A percentile compares a stretch with the other conserved stretches of the same genome.
phyloP scores from a whole-genome alignment of 768 basidiomycete genomes.

The Boletus pseudopeckii region DNA sequence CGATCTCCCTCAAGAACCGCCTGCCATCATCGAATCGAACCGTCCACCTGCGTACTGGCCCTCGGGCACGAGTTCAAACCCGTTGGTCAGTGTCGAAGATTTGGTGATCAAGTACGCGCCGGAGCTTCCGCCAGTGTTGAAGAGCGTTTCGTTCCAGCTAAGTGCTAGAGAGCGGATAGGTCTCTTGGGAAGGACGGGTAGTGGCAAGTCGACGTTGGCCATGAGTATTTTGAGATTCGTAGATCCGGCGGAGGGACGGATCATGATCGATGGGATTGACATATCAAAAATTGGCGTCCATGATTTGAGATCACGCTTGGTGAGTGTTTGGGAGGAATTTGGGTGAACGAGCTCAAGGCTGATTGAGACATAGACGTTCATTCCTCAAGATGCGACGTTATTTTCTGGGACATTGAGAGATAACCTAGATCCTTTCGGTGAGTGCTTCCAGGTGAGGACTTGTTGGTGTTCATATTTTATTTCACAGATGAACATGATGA shows the following conservation, averaged over 20 bases:
- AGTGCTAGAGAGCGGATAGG: slow-evolving; percentile 73
- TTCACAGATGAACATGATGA: slow-evolving; percentile 69
- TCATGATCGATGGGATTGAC: slow-evolving; percentile 85
- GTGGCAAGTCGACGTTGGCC: slow-evolving; percentile 80
- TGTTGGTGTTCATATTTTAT: not conserved
- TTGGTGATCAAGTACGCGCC: slow-evolving; percentile 80
- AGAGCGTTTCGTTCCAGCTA: slow-evolving; percentile 69
- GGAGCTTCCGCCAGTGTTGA: slow-evolving; percentile 78
- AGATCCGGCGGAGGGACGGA: slow-evolving; percentile 72
- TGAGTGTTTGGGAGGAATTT: slow-evolving; percentile 31
- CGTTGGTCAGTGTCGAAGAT: slow-evolving; percentile 67
- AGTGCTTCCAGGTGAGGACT: not conserved
- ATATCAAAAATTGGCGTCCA: slow-evolving; percentile 82
- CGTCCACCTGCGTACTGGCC: slow-evolving; percentile 94
- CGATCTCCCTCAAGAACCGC: slow-evolving; percentile 83
- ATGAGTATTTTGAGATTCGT: slow-evolving; percentile 85
- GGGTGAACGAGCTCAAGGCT: not conserved
- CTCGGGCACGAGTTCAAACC: slow-evolving; percentile 56
- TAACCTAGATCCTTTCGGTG: slow-evolving; percentile 71
- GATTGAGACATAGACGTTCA: slow-evolving; percentile 57
- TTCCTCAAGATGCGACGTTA: slow-evolving; percentile 71
- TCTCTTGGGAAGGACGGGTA: slow-evolving; percentile 77
- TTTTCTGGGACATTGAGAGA: slow-evolving; percentile 80
- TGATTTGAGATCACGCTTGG: slow-evolving; percentile 74
- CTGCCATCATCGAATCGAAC: slow-evolving; percentile 65